phyloP scores from a whole-genome alignment of 495 filamentous ascomycete species.

The Annulohypoxylon nitens region DNA sequence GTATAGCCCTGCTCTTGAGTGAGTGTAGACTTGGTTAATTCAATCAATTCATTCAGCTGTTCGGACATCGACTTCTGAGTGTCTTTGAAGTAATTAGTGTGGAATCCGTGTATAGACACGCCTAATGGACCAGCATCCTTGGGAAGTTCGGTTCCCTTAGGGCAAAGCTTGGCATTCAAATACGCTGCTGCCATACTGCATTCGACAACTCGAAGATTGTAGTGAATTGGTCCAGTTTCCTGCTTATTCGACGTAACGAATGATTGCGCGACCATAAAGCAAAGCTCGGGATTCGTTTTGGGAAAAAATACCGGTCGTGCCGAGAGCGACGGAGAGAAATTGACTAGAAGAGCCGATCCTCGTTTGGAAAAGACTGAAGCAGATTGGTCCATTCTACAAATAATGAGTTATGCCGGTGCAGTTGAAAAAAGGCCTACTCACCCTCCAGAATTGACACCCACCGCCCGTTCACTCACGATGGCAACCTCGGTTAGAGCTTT shows the following conservation, averaged over 20 bases:
- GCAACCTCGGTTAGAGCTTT: constrained; percentile 89
- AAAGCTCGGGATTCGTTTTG: constrained; percentile 81
- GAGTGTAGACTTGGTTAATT: constrained; percentile 72
- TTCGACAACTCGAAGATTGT: constrained; percentile 97
- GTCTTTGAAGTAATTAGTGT: constrained; percentile 78
- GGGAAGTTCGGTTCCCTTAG: constrained; percentile 74
- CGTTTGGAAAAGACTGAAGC: constrained; percentile 91
- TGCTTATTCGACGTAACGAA: constrained; percentile 96
- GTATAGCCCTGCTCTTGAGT: constrained; percentile 86
- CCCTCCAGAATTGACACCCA: constrained; percentile 97
- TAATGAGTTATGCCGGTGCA: constrained; percentile 22
- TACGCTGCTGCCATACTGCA: constrained; percentile 87
- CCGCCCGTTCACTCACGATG: constrained; percentile 92
- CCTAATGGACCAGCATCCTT: constrained; percentile 86
- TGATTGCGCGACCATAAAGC: constrained; percentile 93
- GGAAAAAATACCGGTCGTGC: constrained; percentile 88
- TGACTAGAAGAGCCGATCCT: constrained; percentile 89
- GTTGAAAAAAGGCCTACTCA: constrained; percentile 56
- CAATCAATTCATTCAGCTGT: constrained; percentile 77
- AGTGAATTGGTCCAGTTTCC: constrained; percentile 90
- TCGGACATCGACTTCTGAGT: constrained; percentile 66
- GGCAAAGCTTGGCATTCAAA: constrained; percentile 63
- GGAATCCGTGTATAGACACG: constrained; percentile 86
- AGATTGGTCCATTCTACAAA: constrained; percentile 90
- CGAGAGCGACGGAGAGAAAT: constrained; percentile 83